Conservation (phyloP, 805 yeast species). For the Ogataea ramenticola region DNA sequence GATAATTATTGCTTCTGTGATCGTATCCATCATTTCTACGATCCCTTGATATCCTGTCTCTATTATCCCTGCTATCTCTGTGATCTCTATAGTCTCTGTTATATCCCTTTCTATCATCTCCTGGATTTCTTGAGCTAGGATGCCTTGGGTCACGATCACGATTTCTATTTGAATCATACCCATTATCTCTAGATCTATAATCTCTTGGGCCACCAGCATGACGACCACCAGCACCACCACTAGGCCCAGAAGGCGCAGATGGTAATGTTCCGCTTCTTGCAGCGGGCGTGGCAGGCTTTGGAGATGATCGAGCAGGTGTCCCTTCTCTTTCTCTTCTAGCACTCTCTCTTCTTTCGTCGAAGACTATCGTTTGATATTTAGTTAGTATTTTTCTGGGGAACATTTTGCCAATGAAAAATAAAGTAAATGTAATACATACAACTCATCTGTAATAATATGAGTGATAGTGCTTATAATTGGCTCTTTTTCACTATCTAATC, state of each 20-base stretch:
- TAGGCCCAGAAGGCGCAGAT: neutral
- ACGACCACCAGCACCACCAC: neutral
- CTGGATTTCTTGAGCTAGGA: slow-evolving; percentile 8
- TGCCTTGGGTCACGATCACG: slow-evolving; percentile 4
- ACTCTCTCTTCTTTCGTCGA: slow-evolving; percentile 19
- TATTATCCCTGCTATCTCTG: slow-evolving; percentile 15
- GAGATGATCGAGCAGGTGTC: neutral
- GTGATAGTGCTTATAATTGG: too few species aligned
- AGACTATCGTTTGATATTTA: too few species aligned
- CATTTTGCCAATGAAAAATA: too few species aligned
- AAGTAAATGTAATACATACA: slow-evolving; percentile 1
- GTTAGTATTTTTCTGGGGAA: too few species aligned
- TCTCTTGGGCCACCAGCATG: neutral
- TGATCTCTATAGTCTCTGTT: slow-evolving; percentile 12
- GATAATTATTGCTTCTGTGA: slow-evolving; percentile 8
- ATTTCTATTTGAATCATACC: slow-evolving; percentile 2
- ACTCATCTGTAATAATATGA: neutral
- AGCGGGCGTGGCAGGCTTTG: neutral
- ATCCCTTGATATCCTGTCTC: too few species aligned
- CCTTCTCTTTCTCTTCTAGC: slow-evolving; percentile 10
- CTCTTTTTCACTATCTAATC: too few species aligned
- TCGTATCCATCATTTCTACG: neutral
- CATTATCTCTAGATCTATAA: slow-evolving; percentile 3
- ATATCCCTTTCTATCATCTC: too few species aligned
- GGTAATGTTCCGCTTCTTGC: neutral